Conservation (phyloP, 306 rosid genomes). For the Cicer arietinum region DNA sequence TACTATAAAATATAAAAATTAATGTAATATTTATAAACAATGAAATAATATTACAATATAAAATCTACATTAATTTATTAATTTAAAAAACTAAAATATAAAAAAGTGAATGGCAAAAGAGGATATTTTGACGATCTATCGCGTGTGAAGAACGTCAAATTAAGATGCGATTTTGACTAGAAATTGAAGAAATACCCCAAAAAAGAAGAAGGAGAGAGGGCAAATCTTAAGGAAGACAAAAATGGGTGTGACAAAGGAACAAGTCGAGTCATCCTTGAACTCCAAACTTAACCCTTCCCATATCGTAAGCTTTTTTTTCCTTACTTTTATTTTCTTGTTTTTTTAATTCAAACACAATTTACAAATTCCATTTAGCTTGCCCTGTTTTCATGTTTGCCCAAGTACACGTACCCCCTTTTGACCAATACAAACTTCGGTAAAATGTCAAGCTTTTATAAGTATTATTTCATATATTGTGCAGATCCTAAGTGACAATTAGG, state of each 20-base stretch:
- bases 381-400: background rate
- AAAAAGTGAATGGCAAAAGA: background rate
- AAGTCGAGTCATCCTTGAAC: conserved; percentile 77
- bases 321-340: background rate
- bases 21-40: too few relatives aligned
- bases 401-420: background rate
- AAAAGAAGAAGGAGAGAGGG: background rate
- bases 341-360: background rate
- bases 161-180: background rate
- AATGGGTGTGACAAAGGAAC: conserved; percentile 91
- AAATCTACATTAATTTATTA: too few relatives aligned
- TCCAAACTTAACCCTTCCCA: conserved; percentile 79
- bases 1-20: too few relatives aligned
- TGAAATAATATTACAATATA: too few relatives aligned
- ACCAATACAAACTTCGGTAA: background rate
- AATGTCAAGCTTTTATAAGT: background rate
- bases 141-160: conserved; percentile 32
- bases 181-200: background rate
- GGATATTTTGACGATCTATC: background rate
- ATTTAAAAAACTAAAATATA: background rate
- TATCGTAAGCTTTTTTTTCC: conserved; percentile 59
- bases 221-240: background rate
- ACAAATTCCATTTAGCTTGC: background rate
- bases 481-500: too few relatives aligned
- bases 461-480: too few relatives aligned